Percentiles rank a stretch among this genome's conserved stretches.
phyloP scores from a whole-genome alignment of 345 rosid species.

The Anacardium occidentale region DNA sequence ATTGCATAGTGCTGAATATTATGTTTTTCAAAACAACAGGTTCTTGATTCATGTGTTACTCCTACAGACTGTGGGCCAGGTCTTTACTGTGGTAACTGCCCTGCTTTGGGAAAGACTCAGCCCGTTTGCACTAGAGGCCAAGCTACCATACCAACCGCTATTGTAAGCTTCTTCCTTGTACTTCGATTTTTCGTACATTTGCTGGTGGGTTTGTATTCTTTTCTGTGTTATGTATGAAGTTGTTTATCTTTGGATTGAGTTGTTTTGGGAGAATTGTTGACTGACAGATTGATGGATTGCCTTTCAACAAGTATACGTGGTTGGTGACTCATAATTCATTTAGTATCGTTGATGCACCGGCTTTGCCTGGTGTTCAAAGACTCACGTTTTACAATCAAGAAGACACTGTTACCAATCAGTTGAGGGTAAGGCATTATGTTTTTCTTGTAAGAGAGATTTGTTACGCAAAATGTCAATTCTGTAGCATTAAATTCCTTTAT shows the following conservation, averaged over 20 bases:
- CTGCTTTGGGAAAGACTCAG: slow-evolving; percentile 62
- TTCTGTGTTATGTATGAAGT: not conserved
- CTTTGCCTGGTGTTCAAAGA: slow-evolving; percentile 80
- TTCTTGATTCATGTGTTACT: slow-evolving; percentile 60
- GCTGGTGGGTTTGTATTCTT: slow-evolving; percentile 7
- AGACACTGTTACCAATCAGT: slow-evolving; percentile 82
- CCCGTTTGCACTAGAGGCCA: slow-evolving; percentile 91
- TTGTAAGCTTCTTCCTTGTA: slow-evolving; percentile 44
- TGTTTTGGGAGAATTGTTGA: slow-evolving; percentile 6
- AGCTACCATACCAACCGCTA: slow-evolving; percentile 64
- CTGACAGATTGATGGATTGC: slow-evolving; percentile 68
- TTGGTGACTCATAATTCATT: slow-evolving; percentile 90
- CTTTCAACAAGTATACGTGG: slow-evolving; percentile 96
- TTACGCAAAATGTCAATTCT: not conserved
- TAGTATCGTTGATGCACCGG: slow-evolving; percentile 82
- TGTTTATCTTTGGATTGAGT: not conserved
- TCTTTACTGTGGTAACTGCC: slow-evolving; percentile 84
- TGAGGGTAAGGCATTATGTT: slow-evolving; percentile 44
- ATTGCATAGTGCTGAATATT: slow-evolving; percentile 29
- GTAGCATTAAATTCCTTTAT: not conserved
- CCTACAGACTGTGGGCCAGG: slow-evolving; percentile 74
- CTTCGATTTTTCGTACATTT: not conserved
- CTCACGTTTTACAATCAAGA: slow-evolving; percentile 91
- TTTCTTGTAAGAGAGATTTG: slow-evolving; percentile 2
- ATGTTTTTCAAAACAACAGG: slow-evolving; percentile 36